Base-by-base conservation (phyloP, 2,329 filamentous ascomycete species). In the Colletotrichum sp. region DNA sequence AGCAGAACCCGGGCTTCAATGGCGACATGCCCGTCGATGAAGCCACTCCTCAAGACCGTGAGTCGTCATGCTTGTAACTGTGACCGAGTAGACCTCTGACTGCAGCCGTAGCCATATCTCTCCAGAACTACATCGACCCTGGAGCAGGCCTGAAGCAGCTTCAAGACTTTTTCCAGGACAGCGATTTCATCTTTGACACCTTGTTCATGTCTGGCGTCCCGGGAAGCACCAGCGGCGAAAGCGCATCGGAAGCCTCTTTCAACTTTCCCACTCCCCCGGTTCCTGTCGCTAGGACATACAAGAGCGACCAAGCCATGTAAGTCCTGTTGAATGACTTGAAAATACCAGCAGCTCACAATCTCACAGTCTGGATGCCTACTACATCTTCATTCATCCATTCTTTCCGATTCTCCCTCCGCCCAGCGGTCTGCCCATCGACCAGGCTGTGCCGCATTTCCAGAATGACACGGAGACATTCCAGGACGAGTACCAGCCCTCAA, bases 331-430 rank as follows among this genome's bases (percentile, higher is more conserved):
- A 12, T 39, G 16, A 6, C 30, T 12, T 21, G 13, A 32, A 24
- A 24, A 8, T 28, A 16, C 8, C 18, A 65, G 72, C 59, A 16
- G 68, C 70, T 34, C 34, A 24, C 18, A 3, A 6, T 18, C 5
- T 5, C 30, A 9, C 21, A 83, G 80, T 63, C 81, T 89, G 24
- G 86, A 88, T 73, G 88, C 87, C 6, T 90, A 90, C 79, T 90
- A 90, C 76, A 84, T 87, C 71, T 90, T 86, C 84, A 87, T 90
- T 71, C 88, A 90, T 75, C 85, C 87, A 1, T 90, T 85, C 74
- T 86, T 90, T 21, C 88, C 88, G 5, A 88, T 90, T 44, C 79
- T 90, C 4, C 88, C 88, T 15, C 82, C 88, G 4, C 87, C 88
- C 8, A 81, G 81, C 24, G 76, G 76, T 32, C 76, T 80, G 32